Base-by-base conservation (phyloP, 805 yeast species). In the Starmerella vaccinii region DNA sequence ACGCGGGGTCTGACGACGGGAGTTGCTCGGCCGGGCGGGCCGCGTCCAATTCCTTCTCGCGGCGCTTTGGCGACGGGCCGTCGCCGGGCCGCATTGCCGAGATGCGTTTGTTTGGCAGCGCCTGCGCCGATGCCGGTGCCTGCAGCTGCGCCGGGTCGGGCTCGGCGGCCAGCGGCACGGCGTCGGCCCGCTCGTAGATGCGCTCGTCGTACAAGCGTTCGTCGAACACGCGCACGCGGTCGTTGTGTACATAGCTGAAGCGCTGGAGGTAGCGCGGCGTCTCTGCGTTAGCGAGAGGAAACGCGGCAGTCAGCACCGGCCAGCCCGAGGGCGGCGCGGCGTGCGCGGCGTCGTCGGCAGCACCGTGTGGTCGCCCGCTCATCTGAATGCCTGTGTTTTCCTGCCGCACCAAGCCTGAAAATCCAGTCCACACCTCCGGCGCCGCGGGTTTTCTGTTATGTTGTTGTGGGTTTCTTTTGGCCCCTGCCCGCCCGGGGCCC, bases 221-320 rank as follows among this genome's bases (percentile, higher is more conserved):
- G 34, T 57, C 58, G 48, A 67, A 66, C 21, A 47, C 47, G 27
- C 57, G 54, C 18, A 42, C 39, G 16, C 49, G 47, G 38, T 68
- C 69, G 27, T 57, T 52, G 22, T 58, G 56, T 9, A 46, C 46
- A 50, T 64, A 67, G n/a, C 51, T 47, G 53, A 66, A 67, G 18
- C 58, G 59, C n/a, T 54, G 58, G 15, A 67, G 59, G 32, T 54
- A 53, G 45, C 52, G 56, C 16, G 71, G 71, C 10, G 69, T 67
- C 18, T 64, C 59, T 18, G 62, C 60, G 19, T 51, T 46, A 9
- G 63, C 64, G 45, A 67, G 61, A 13, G 71, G 71, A 47, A 21
- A 43, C 3, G 46, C 27, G 5, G 46, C 37, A 5, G 34, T 34
- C 19, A 27, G n/a, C 24, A 23, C 45, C 45, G 33, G 45, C 45